These are phyloP conservation scores for Phaffia australis DNA, from an alignment of 768 basidiomycete genomes.

Conservation along the genomic window DNA sequence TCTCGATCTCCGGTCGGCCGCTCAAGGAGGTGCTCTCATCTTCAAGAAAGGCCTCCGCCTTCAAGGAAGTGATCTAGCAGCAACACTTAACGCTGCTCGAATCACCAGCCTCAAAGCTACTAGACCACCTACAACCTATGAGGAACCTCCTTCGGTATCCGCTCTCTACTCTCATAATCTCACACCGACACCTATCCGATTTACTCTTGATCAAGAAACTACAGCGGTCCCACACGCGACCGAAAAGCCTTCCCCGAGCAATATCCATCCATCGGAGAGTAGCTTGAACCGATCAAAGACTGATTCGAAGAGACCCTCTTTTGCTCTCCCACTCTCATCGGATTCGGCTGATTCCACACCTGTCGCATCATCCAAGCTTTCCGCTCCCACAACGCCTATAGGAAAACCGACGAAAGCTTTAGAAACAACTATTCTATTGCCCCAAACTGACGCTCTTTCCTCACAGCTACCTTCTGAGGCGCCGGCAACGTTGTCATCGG, in stretches of 20 bases:
- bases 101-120: neutral
- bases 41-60: constrained; percentile 18
- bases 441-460: neutral
- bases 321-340: neutral
- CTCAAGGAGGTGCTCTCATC: constrained; percentile 14
- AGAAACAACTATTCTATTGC: too few relatives aligned
- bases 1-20: constrained; percentile 14
- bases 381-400: neutral
- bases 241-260: neutral
- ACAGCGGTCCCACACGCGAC: neutral
- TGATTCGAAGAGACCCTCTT: too few relatives aligned
- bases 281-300: too few relatives aligned
- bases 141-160: neutral
- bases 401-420: too few relatives aligned
- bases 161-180: neutral
- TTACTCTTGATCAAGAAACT: constrained; percentile 1
- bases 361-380: neutral
- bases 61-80: constrained; percentile 18
- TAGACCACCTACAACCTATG: neutral
- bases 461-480: neutral
- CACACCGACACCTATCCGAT: neutral
- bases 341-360: neutral
- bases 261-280: too few relatives aligned
- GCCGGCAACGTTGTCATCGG: neutral
- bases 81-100: neutral